Base-by-base conservation (phyloP, 192 early-diverging fungal genomes). In the Coemansia sp. region DNA sequence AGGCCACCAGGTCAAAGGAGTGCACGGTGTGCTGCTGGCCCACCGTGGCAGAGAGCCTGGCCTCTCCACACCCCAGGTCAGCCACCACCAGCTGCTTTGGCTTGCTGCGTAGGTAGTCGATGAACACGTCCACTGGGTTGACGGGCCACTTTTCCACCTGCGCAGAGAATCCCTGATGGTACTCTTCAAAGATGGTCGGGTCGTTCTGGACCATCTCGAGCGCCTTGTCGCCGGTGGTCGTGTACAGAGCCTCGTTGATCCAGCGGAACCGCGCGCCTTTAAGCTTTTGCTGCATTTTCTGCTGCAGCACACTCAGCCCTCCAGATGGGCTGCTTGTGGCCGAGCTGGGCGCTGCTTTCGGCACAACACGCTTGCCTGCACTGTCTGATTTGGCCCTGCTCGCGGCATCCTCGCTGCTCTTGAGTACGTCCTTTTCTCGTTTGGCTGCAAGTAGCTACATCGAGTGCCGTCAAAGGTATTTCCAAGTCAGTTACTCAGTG, bases 61-160 rank as follows among this genome's bases (percentile, higher is more conserved):
- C 97, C 71, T 97, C 97, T 25, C 97, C 97, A 65, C 97, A 99
- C 16, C 97, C 97, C 75, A 99, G 80, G 82, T 99, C 97, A 1
- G 91, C 95, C 42, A 99, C 79, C 14, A 74, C 71, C n/a, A 66
- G 50, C 16, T 47, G 70, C 35, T 39, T n/a, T 21, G 68, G 56
- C n/a, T 28, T 33, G 25, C 34, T 39, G 42, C 71, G 71, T 21
- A 99, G 72, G 59, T 91, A 74, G 2, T 79, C 64, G 64, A 95
- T 90, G 64, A 94, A 88, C 6, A 91, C 71, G 68, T 98, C 93
- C 2, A 98, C 89, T 0, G 97, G 97, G 70, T 99, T 99, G 21
- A 83, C 83, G 1, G 95, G 95, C 97, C 97, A 99, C 20, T 83
- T 79, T 65, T 93, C 87, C 11, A 94, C 95, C 69, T 95, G 95